A percentile compares a stretch with the other conserved stretches of the same genome.
Conservation (phyloP, 768 basidiomycete genomes). For the Agrocybe praecox region DNA sequence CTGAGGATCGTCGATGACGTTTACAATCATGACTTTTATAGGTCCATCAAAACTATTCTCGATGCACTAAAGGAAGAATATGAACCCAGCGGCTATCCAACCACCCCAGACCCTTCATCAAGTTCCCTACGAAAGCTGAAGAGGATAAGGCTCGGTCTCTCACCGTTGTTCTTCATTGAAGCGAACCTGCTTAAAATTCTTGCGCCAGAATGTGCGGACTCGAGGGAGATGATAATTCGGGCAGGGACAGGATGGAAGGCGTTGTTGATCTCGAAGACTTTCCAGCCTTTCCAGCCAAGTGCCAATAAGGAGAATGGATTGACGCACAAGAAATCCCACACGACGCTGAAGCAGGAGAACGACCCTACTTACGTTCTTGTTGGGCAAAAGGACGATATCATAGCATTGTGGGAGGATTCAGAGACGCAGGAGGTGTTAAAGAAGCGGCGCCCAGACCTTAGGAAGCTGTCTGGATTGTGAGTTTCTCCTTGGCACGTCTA, state of each 20-base stretch:
- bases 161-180: constrained; percentile 59
- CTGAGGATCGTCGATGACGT: neutral
- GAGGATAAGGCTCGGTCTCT: constrained; percentile 36
- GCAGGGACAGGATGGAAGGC: constrained; percentile 64
- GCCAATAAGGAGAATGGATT: constrained; percentile 4
- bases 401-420: constrained; percentile 61
- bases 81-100: constrained; percentile 23
- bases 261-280: constrained; percentile 28
- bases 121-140: constrained; percentile 27
- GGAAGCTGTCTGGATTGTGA: constrained; percentile 71
- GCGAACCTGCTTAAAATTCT: constrained; percentile 52
- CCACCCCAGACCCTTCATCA: constrained; percentile 14
- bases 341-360: constrained; percentile 27
- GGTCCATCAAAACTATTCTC: constrained; percentile 60
- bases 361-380: constrained; percentile 55
- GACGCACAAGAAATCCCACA: constrained; percentile 20
- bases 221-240: constrained; percentile 49
- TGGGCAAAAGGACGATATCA: constrained; percentile 60
- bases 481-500: constrained; percentile 25
- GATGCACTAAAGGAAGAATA: constrained; percentile 54
- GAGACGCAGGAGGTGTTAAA: constrained; percentile 54
- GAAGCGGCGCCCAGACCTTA: constrained; percentile 51
- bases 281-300: constrained; percentile 7
- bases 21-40: constrained; percentile 19
- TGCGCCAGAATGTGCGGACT: constrained; percentile 43